Percentiles rank a stretch among this genome's conserved stretches.
Evolutionary conservation across 2,329 filamentous ascomycete species (phyloP).

Genomic region (Phialophora macrospora): DNA sequence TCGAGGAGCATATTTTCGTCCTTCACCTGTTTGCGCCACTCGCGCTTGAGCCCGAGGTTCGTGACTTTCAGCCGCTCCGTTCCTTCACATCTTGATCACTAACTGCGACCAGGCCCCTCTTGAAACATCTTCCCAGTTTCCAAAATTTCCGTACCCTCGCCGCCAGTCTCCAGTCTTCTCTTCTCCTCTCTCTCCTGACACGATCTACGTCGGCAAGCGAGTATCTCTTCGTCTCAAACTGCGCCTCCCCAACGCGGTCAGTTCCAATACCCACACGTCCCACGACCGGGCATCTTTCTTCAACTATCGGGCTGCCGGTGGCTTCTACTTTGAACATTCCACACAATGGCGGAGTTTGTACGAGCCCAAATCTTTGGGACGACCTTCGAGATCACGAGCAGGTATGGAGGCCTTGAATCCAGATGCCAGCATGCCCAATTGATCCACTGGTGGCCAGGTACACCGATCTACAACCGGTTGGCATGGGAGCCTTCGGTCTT

Average conservation of each 20-base stretch:
- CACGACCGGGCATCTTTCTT: neutral
- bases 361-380: constrained; percentile 99
- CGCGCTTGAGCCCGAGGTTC: constrained; percentile 6
- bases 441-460: constrained; percentile 66
- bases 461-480: constrained; percentile 95
- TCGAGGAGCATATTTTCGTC: neutral
- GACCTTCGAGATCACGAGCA: constrained; percentile 98
- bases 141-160: neutral
- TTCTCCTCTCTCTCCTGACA: neutral
- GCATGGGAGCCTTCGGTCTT: constrained; percentile 98
- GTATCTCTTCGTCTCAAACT: neutral
- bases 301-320: neutral
- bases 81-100: constrained; percentile 13
- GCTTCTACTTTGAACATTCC: constrained; percentile 3
- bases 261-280: neutral
- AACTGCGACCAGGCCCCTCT: neutral
- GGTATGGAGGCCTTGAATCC: constrained; percentile 60
- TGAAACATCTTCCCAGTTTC: neutral
- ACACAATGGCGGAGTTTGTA: constrained; percentile 95
- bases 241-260: neutral
- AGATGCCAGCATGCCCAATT: constrained; percentile 36
- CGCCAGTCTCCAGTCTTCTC: neutral
- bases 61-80: neutral
- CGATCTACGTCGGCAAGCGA: neutral
- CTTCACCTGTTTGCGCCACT: constrained; percentile 2